Conservation (phyloP, 768 basidiomycete species). For the Kwoniella dejecticola region DNA sequence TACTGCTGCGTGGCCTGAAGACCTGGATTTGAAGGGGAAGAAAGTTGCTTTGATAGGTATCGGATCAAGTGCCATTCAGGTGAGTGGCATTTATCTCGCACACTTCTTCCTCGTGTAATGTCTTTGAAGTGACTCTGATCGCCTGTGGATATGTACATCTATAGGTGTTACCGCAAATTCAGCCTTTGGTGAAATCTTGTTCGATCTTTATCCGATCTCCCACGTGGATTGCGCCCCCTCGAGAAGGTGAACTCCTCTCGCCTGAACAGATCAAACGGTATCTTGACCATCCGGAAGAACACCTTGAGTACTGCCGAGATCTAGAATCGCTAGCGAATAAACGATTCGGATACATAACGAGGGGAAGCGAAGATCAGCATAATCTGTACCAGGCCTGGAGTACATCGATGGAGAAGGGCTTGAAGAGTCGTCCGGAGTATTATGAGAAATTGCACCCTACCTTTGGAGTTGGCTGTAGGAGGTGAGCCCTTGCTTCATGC, state of each 20-base stretch:
- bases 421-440: conserved; percentile 10
- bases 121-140: too few species aligned
- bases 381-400: conserved; percentile 13
- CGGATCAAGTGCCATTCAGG: conserved; percentile 32
- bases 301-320: conserved; percentile 11
- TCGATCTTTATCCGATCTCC: conserved; percentile 12
- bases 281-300: conserved; percentile 11
- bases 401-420: conserved; percentile 7
- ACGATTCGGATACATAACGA: conserved; percentile 14
- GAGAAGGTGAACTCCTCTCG: conserved; percentile 11
- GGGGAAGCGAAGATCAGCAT: conserved; percentile 16
- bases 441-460: conserved; percentile 14
- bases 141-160: too few species aligned
- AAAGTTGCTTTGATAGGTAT: conserved; percentile 48
- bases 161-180: conserved; percentile 14
- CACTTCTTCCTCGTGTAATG: too few species aligned
- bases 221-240: conserved; percentile 11
- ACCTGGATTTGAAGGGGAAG: conserved; percentile 41
- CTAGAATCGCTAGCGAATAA: conserved; percentile 14
- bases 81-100: conserved; percentile 4
- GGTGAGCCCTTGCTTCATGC: neutral
- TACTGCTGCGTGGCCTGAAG: conserved; percentile 63
- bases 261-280: conserved; percentile 6
- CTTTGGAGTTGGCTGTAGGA: conserved; percentile 13
- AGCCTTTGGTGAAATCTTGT: conserved; percentile 11